A percentile compares a stretch with the other conserved stretches of the same genome.
Evolutionary conservation across 306 rosid species (phyloP).

Genomic region (Castanospermum australe): DNA sequence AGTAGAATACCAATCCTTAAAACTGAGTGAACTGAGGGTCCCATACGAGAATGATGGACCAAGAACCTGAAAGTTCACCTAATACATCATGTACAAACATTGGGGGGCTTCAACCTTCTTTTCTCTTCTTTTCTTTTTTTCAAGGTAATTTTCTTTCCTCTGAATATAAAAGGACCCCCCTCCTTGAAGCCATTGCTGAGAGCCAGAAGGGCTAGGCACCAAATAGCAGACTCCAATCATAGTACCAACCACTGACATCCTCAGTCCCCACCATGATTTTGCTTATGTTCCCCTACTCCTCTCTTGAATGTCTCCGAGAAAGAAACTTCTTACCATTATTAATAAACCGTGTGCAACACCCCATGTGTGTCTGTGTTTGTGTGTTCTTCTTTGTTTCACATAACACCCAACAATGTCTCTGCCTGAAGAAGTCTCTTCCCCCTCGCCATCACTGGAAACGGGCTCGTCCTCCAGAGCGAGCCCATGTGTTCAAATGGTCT

Average conservation of each 20-base stretch:
- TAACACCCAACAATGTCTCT: constrained; percentile 20
- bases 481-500: constrained; percentile 46
- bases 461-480: background rate
- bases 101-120: background rate
- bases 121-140: background rate
- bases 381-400: background rate
- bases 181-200: background rate
- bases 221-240: constrained; percentile 6
- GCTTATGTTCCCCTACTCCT: background rate
- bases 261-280: background rate
- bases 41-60: background rate
- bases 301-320: background rate
- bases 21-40: no score
- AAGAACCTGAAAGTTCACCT: background rate
- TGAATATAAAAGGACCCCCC: background rate
- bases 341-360: background rate
- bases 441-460: constrained; percentile 4
- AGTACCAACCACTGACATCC: background rate
- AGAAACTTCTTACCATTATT: background rate
- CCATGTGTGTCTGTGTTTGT: background rate
- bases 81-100: no score
- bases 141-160: background rate
- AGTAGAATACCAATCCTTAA: background rate
- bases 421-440: constrained; percentile 13
- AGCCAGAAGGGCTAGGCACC: background rate